Percentiles rank a stretch among this genome's conserved stretches.
phyloP scores from a whole-genome alignment of 1,139 yeast genomes.

The Zygosaccharomyces sapae region DNA sequence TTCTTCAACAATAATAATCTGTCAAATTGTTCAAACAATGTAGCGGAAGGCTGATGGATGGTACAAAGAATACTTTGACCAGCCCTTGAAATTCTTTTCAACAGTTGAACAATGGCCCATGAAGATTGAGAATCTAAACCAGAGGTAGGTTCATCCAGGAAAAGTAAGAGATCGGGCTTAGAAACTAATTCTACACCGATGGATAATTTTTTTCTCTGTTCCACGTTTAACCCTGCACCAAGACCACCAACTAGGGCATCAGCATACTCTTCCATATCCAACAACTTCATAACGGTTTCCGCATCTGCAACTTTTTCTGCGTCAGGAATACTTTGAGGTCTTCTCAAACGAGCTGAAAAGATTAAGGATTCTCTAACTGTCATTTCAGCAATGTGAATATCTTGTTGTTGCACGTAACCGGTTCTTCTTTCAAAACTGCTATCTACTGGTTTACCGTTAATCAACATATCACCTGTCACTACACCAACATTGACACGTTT shows the following conservation, averaged over 20 bases:
- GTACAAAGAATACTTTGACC: constrained; percentile 49
- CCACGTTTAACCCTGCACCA: constrained; percentile 48
- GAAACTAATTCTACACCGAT: constrained; percentile 51
- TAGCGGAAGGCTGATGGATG: constrained; percentile 43
- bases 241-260: constrained; percentile 39
- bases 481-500: constrained; percentile 49
- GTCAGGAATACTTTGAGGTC: constrained; percentile 35
- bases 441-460: constrained; percentile 46
- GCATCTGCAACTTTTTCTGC: constrained; percentile 44
- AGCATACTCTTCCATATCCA: constrained; percentile 32
- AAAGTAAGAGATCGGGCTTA: constrained; percentile 44
- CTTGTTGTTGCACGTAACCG: constrained; percentile 60
- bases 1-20: constrained; percentile 40
- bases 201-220: constrained; percentile 43
- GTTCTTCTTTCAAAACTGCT: constrained; percentile 48
- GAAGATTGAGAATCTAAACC: constrained; percentile 50
- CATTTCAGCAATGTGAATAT: constrained; percentile 47
- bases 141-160: constrained; percentile 48
- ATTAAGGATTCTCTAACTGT: constrained; percentile 51
- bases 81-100: constrained; percentile 42
- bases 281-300: constrained; percentile 44
- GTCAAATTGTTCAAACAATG: constrained; percentile 39
- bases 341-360: constrained; percentile 48
- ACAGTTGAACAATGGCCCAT: constrained; percentile 44
- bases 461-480: constrained; percentile 52